Percentiles rank a stretch among this genome's conserved stretches.
phyloP scores from a whole-genome alignment of 2,329 filamentous ascomycete genomes.

The Fusarium concolor region DNA sequence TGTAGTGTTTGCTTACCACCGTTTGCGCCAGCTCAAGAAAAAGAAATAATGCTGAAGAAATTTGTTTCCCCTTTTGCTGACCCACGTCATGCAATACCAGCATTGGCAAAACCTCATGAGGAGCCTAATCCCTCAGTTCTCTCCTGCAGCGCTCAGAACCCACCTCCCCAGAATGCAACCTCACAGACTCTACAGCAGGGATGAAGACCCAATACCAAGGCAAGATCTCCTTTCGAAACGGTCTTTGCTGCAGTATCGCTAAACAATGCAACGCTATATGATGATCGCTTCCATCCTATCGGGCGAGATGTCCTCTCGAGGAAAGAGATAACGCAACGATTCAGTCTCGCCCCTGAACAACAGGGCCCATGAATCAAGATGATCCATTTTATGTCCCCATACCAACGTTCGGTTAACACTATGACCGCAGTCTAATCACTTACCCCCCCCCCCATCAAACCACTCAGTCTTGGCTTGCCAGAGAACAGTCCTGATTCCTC shows the following conservation, averaged over 20 bases:
- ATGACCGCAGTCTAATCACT: neutral
- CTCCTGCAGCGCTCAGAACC: neutral
- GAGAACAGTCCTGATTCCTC: neutral
- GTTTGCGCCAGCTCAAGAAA: neutral
- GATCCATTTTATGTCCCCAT: neutral
- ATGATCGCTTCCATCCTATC: conserved; percentile 6
- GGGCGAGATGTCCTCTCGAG: neutral
- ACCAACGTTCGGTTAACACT: neutral
- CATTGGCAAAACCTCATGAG: neutral
- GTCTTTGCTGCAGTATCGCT: neutral
- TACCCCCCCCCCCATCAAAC: neutral
- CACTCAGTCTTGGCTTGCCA: neutral
- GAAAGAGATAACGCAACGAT: conserved; percentile 18
- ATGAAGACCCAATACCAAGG: conserved; percentile 14
- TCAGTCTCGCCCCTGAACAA: neutral
- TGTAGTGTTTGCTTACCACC: neutral
- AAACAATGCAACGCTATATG: neutral
- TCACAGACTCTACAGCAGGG: neutral
- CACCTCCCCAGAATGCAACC: conserved; percentile 6
- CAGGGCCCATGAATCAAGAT: neutral
- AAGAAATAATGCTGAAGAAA: neutral
- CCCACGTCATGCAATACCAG: neutral
- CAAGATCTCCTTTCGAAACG: conserved; percentile 2
- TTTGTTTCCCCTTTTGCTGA: neutral
- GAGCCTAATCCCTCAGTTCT: neutral